Conservation (phyloP, 176 grass and related monocot species). For the maize (Zea mays) region Zm-B73-REFERENCE-NAM-5.0 NC_050097.1:69812501-69813000, state of each 20-base stretch:
- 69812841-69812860: constrained; percentile 25
- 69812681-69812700: constrained; percentile 40
- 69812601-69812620: constrained; percentile 74
- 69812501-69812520: background rate
- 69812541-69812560: too few relatives aligned
- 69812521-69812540: background rate
- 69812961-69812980: constrained; percentile 23
- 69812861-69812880: constrained; percentile 40
- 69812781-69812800: constrained; percentile 8
- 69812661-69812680: constrained; percentile 15
- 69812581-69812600: constrained; percentile 24
- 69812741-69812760: constrained; percentile 15
- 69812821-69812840: constrained; percentile 56
- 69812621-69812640: constrained; percentile 64
- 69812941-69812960: constrained; percentile 34
- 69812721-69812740: constrained; percentile 27
- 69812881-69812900: constrained; percentile 38
- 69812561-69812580: background rate
- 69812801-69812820: constrained; percentile 50
- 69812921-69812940: constrained; percentile 42
- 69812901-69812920: constrained; percentile 52
- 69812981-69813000: background rate
- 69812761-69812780: constrained; percentile 10
- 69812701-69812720: constrained; percentile 22
- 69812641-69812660: constrained; percentile 68